These are phyloP conservation scores for Candida railenensis DNA, from an alignment of 805 yeast species.

Conservation along the genomic window DNA sequence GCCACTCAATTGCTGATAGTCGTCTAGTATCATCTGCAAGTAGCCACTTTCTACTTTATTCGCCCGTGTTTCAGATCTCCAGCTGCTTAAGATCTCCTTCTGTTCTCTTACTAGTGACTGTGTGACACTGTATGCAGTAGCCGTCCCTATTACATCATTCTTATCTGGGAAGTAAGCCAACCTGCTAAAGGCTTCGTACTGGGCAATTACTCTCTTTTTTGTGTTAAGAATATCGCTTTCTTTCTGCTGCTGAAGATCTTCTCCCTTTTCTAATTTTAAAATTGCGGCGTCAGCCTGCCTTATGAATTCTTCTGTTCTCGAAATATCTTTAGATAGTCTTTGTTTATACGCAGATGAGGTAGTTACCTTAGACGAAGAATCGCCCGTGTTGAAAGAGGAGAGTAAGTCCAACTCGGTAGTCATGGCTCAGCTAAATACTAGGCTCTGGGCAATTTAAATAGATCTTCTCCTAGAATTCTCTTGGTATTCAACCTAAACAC, in stretches of 20 bases:
- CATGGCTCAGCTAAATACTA: no score
- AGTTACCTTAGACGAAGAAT: not conserved
- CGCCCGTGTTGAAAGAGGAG: not conserved
- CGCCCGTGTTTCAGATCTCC: not conserved
- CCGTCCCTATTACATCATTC: conserved; percentile 27
- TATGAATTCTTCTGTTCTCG: conserved; percentile 14
- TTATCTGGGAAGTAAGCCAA: conserved; percentile 26
- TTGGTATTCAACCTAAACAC: no score
- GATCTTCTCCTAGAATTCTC: no score
- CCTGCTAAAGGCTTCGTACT: conserved; percentile 15
- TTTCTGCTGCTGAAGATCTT: not conserved
- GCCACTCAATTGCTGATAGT: not conserved
- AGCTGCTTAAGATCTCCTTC: conserved; percentile 4
- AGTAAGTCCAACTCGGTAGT: not conserved
- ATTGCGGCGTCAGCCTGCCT: conserved; percentile 23
- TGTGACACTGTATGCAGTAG: conserved; percentile 19
- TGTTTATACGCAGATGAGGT: conserved; percentile 12
- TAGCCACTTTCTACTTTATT: not conserved
- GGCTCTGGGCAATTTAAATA: no score
- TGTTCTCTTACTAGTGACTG: conserved; percentile 9
- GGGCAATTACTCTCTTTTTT: conserved; percentile 15
- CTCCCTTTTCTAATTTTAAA: conserved; percentile 7
- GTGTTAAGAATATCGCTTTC: not conserved
- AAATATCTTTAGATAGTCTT: conserved; percentile 18
- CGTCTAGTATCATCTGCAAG: not conserved